phyloP scores from a whole-genome alignment of 129 eudicot genomes.

The Calendula officinalis region DNA sequence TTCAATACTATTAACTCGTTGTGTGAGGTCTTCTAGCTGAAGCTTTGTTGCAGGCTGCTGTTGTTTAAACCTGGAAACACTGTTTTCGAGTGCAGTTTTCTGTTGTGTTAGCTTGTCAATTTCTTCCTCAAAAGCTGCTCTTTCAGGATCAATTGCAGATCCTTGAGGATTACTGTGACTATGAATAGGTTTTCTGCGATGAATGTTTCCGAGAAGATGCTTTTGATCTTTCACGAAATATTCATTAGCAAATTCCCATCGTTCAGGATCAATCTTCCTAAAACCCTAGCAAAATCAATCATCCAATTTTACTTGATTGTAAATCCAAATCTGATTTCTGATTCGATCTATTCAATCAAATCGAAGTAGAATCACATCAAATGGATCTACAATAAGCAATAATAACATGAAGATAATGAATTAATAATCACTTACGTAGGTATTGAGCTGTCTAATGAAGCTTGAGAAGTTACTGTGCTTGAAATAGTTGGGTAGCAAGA shows the following conservation, averaged over 20 bases:
- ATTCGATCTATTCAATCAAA: neutral
- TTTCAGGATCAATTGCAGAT: conserved; percentile 1
- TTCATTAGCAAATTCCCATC: conserved; percentile 18
- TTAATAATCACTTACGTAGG: conserved; percentile 39
- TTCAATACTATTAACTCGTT: neutral
- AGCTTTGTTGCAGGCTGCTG: conserved; percentile 7
- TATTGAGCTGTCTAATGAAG: conserved; percentile 71
- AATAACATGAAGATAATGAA: neutral
- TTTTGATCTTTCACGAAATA: conserved; percentile 16
- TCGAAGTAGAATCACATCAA: neutral
- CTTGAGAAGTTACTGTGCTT: conserved; percentile 71
- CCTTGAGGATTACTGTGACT: conserved; percentile 21
- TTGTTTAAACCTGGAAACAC: neutral
- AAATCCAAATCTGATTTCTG: neutral
- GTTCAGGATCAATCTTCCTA: conserved; percentile 19
- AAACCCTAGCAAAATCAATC: conserved; percentile 9
- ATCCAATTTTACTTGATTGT: neutral
- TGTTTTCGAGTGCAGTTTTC: conserved; percentile 1
- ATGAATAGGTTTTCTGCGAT: conserved; percentile 7
- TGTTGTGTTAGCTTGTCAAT: conserved; percentile 8
- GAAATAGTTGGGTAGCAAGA: conserved; percentile 57
- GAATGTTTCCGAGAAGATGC: neutral
- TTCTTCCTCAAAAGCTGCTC: conserved; percentile 17
- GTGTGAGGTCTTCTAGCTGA: neutral
- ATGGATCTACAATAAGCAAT: neutral